These are phyloP conservation scores for Xerocomus cyaneibrunnescens DNA, from an alignment of 1,284 basidiomycete genomes.

Conservation along the genomic window DNA sequence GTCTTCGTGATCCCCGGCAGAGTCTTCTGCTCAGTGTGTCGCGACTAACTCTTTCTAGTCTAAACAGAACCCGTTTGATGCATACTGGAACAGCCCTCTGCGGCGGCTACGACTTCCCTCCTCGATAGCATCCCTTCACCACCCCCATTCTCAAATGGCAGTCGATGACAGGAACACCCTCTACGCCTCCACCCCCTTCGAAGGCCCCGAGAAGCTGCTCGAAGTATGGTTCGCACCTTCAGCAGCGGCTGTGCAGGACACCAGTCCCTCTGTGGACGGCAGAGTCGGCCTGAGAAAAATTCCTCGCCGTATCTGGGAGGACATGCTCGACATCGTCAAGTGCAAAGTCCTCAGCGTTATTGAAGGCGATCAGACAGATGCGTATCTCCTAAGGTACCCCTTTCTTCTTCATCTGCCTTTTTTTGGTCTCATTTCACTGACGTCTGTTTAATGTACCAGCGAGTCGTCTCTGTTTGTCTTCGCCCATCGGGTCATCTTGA, in stretches of 20 bases:
- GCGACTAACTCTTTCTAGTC: slow-evolving; percentile 17
- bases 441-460: slow-evolving; percentile 45
- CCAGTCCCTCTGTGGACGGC: slow-evolving; percentile 38
- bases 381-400: slow-evolving; percentile 90
- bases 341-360: slow-evolving; percentile 95
- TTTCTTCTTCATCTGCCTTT: neutral
- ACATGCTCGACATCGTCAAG: slow-evolving; percentile 95
- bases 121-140: slow-evolving; percentile 52
- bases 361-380: slow-evolving; percentile 86
- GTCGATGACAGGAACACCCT: slow-evolving; percentile 35
- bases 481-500: slow-evolving; percentile 95
- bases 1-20: slow-evolving; percentile 21
- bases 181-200: slow-evolving; percentile 60
- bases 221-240: slow-evolving; percentile 97
- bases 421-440: slow-evolving; percentile 4
- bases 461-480: slow-evolving; percentile 98
- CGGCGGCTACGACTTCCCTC: slow-evolving; percentile 42
- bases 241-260: slow-evolving; percentile 55
- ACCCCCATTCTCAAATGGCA: slow-evolving; percentile 30
- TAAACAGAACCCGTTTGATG: slow-evolving; percentile 48
- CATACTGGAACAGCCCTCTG: slow-evolving; percentile 48
- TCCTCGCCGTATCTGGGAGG: slow-evolving; percentile 83
- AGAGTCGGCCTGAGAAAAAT: slow-evolving; percentile 78
- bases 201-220: slow-evolving; percentile 94
- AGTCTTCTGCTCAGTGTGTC: slow-evolving; percentile 14